Conservation (phyloP, 495 filamentous ascomycete genomes). For the Aspergillus panamensis region DNA sequence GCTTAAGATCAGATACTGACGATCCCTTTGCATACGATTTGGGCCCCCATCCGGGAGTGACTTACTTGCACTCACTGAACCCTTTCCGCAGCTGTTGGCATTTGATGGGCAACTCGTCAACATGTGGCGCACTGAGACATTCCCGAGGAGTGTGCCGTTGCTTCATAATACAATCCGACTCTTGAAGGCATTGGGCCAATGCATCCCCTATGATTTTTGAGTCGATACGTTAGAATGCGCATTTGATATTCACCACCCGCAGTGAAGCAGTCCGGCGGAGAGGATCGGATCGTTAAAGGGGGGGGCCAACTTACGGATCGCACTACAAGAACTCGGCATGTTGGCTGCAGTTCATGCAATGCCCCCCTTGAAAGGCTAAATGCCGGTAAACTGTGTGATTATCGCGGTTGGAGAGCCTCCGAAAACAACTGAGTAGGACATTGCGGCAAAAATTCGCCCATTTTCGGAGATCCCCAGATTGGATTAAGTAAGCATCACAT, state of each 20-base stretch:
- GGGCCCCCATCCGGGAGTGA: conserved; percentile 10
- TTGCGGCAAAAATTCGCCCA: conserved; percentile 21
- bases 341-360: conserved; percentile 28
- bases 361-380: background rate
- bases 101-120: conserved; percentile 72
- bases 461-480: conserved; percentile 3
- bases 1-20: background rate
- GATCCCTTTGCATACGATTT: background rate
- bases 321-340: conserved; percentile 96
- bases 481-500: conserved; percentile 42
- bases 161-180: conserved; percentile 92
- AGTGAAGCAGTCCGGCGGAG: conserved; percentile 2
- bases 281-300: conserved; percentile 5
- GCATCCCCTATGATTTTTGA: conserved; percentile 63
- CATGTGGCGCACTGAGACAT: conserved; percentile 76
- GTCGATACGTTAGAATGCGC: conserved; percentile 12
- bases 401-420: conserved; percentile 7
- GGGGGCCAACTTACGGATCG: conserved; percentile 69
- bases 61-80: conserved; percentile 85
- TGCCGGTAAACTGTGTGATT: conserved; percentile 19
- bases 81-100: conserved; percentile 93
- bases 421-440: background rate
- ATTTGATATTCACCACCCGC: conserved; percentile 1
- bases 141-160: conserved; percentile 81
- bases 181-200: conserved; percentile 87